These are phyloP conservation scores for Russula sp. DNA, from an alignment of 768 basidiomycete species.

Conservation along the genomic window DNA sequence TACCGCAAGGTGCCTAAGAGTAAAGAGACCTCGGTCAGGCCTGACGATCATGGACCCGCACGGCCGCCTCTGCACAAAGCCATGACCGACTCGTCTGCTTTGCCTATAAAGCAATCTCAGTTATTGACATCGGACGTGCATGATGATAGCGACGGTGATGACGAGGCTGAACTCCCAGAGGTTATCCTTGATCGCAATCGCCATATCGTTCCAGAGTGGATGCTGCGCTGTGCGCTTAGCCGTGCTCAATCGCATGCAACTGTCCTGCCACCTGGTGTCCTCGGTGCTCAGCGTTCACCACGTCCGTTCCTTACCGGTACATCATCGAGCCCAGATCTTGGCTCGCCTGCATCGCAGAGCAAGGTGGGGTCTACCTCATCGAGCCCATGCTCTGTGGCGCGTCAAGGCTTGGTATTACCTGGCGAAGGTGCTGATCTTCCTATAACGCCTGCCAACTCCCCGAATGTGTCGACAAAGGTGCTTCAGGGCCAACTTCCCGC, in stretches of 20 bases:
- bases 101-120: neutral
- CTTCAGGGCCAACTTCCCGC: constrained; percentile 11
- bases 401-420: constrained; percentile 34
- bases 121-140: constrained; percentile 27
- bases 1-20: constrained; percentile 64
- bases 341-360: constrained; percentile 25
- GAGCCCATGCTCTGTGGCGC: constrained; percentile 38
- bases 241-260: constrained; percentile 43
- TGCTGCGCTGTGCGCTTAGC: constrained; percentile 49
- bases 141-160: constrained; percentile 37
- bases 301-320: constrained; percentile 46
- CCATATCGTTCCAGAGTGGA: constrained; percentile 96
- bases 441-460: constrained; percentile 44
- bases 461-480: constrained; percentile 27
- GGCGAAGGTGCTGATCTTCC: constrained; percentile 40
- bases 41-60: constrained; percentile 13
- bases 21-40: constrained; percentile 20
- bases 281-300: constrained; percentile 36
- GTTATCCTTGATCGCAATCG: constrained; percentile 87
- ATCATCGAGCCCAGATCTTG: constrained; percentile 69
- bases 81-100: constrained; percentile 26
- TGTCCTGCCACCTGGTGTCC: constrained; percentile 28
- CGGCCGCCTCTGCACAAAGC: constrained; percentile 30
- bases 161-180: constrained; percentile 85
- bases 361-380: constrained; percentile 20